Evolutionary conservation across 352 stramenopile genomes (phyloP).

Genomic region (Phytophthora agathidicida): DNA sequence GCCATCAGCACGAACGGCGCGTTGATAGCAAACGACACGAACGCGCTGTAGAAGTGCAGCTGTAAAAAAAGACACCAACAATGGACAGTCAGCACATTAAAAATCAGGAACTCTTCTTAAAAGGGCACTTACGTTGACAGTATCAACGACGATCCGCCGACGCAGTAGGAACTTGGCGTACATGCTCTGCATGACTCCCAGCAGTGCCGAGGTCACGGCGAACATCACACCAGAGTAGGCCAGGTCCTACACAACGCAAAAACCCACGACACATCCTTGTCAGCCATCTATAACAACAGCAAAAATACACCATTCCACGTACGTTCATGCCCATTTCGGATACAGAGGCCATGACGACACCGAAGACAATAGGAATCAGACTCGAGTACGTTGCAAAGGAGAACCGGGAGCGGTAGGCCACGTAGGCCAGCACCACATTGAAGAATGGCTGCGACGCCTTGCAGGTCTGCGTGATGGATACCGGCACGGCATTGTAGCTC

Average conservation of each 20-base stretch:
- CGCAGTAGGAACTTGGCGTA: conserved; percentile 88
- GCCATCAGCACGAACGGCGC: conserved; percentile 74
- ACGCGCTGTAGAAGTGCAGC: conserved; percentile 89
- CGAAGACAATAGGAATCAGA: conserved; percentile 82
- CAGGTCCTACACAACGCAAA: conserved; percentile 52
- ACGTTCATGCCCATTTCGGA: conserved; percentile 90
- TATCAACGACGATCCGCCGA: conserved; percentile 77
- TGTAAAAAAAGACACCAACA: conserved; percentile 21
- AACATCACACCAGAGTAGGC: conserved; percentile 72
- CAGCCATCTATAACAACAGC: neutral
- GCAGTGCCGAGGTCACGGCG: conserved; percentile 71
- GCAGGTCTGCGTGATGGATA: conserved; percentile 87
- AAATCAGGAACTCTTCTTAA: neutral
- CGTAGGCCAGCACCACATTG: conserved; percentile 83
- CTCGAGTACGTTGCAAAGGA: conserved; percentile 75
- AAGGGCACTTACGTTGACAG: conserved; percentile 74
- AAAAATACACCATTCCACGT: neutral
- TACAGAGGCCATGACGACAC: conserved; percentile 82
- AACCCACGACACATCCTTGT: neutral
- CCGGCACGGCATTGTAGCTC: conserved; percentile 86
- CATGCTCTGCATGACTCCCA: conserved; percentile 90
- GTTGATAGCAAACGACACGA: conserved; percentile 87
- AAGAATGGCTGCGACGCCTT: conserved; percentile 89
- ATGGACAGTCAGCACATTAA: neutral
- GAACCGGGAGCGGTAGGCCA: conserved; percentile 79